Base-by-base conservation (phyloP, 208 protist species). In the Leishmania turanica region DNA sequence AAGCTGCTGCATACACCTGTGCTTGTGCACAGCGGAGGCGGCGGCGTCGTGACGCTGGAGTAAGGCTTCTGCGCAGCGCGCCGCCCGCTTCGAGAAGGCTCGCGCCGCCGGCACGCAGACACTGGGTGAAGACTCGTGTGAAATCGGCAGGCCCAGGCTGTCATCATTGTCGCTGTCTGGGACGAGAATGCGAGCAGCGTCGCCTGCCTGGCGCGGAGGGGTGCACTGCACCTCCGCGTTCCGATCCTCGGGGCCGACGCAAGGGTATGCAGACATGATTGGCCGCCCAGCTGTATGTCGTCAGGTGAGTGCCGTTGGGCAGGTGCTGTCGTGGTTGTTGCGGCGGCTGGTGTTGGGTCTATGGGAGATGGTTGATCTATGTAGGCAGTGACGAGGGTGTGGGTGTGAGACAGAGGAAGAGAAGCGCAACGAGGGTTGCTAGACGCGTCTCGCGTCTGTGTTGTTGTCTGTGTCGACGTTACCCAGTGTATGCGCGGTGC, bases 91-190 rank as follows among this genome's bases (percentile, higher is more conserved):
- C 24, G 82, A 86, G 68, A 86, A 86, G 49, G 74, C 34, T 42
- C 78, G 82, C 3, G 34, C 42, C n/a, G 34, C 53, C 19, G 75
- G 24, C 17, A 37, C 21, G 51, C 56, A n/a, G 15, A 1, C 56
- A 19, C 31, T 31, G 37, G 54, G 62, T 49, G 47, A 1, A 8
- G 49, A 15, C 8, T 17, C 31, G 9, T 27, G 75, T n/a, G 69
- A 66, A 51, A 75, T 45, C 7, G 73, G 72, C 1, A 75, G 11
- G 7, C 75, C 74, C 3, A 81, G 56, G 62, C 84, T 83, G 79
- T 83, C 79, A 1, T 87, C 79, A 42, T 66, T 83, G 47, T 87
- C 84, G 56, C 84, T 87, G 65, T 87, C 79, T 15, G 75, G n/a
- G 19, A 84, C 79, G 15, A 87, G 79, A 3, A 87, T 54, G 42